A percentile compares a stretch with the other conserved stretches of the same genome.
phyloP scores from a whole-genome alignment of 148 eudicot species.

The Dianthus caryophyllus region DNA sequence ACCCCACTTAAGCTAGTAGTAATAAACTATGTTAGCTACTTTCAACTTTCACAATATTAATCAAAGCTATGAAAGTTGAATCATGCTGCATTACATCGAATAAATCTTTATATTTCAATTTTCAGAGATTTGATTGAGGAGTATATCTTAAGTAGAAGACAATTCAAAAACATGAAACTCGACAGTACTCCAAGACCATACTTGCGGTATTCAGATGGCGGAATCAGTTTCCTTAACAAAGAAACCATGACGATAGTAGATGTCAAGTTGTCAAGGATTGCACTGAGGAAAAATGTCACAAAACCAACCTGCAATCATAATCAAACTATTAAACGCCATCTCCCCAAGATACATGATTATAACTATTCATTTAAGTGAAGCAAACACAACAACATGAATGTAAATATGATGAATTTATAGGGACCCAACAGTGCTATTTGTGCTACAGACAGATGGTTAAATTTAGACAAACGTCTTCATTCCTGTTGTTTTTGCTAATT shows the following conservation, averaged over 20 bases:
- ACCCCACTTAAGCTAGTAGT: too few relatives aligned
- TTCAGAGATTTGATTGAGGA: neutral
- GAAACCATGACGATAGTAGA: constrained; percentile 98
- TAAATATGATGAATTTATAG: neutral
- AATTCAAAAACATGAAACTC: neutral
- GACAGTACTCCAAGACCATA: constrained; percentile 30
- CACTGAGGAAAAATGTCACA: constrained; percentile 89
- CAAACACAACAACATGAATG: neutral
- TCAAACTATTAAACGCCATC: constrained; percentile 4
- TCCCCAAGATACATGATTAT: neutral
- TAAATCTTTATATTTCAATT: neutral
- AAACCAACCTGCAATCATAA: constrained; percentile 78
- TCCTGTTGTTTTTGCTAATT: neutral
- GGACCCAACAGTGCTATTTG: neutral
- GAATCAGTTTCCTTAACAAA: constrained; percentile 77
- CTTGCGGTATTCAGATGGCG: constrained; percentile 96
- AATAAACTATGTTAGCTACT: too few relatives aligned
- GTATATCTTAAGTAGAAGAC: neutral
- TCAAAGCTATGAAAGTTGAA: neutral
- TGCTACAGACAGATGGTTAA: neutral
- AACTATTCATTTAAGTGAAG: neutral
- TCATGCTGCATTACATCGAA: neutral
- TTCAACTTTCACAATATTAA: too few relatives aligned
- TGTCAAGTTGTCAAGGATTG: constrained; percentile 95
- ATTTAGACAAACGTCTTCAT: neutral